phyloP scores from a whole-genome alignment of 306 rosid genomes.

The Hippophae gyantsensis region DNA sequence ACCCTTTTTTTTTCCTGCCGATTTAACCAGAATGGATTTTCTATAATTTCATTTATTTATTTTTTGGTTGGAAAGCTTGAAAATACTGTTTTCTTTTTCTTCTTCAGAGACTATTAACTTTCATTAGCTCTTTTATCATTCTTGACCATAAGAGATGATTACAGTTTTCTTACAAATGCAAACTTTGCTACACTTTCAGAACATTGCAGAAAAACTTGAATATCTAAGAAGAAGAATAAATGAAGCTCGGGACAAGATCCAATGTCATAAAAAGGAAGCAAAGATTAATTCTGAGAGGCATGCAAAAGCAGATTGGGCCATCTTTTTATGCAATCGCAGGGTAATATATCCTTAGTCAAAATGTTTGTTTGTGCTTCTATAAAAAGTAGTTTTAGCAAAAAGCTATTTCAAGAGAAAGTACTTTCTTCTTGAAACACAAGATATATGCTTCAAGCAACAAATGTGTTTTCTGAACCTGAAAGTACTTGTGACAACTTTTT shows the following conservation, averaged over 20 bases:
- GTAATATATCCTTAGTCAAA: constrained; percentile 20
- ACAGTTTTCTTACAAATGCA: constrained; percentile 6
- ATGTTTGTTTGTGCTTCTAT: no score
- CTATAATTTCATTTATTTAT: background rate
- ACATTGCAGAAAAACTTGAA: constrained; percentile 34
- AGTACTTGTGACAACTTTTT: no score
- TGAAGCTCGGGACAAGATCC: constrained; percentile 35
- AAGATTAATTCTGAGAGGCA: constrained; percentile 35
- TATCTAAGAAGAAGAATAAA: constrained; percentile 24
- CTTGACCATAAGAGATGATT: background rate
- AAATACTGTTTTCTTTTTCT: no score
- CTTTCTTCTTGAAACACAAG: no score
- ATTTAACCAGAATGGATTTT: background rate
- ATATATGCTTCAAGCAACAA: no score
- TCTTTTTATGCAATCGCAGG: constrained; percentile 46
- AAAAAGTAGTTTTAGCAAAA: no score
- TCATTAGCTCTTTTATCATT: no score
- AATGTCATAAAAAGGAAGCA: constrained; percentile 43
- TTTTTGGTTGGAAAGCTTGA: background rate
- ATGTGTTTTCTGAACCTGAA: no score
- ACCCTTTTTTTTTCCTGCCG: background rate
- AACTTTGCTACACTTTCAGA: constrained; percentile 25
- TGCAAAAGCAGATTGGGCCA: constrained; percentile 64
- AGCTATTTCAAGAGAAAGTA: no score
- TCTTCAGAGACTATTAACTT: no score